phyloP scores from a whole-genome alignment of 2,329 filamentous ascomycete species.

The Botrytis fabae region DNA sequence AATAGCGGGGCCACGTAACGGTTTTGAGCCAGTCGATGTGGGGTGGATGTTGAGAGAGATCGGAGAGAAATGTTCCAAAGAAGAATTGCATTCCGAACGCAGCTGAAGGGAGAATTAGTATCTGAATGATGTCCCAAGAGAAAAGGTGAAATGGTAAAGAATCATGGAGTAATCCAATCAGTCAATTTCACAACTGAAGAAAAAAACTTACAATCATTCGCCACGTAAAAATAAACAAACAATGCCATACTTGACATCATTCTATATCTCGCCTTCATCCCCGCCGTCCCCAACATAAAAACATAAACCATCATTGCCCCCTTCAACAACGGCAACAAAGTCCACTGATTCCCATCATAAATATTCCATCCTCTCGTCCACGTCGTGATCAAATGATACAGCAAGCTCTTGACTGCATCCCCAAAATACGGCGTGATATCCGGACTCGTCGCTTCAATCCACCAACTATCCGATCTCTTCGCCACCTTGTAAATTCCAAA shows the following conservation, averaged over 20 bases:
- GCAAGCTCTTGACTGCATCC: constrained; percentile 47
- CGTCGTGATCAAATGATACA: constrained; percentile 50
- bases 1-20: constrained; percentile 46
- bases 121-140: background rate
- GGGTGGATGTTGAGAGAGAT: constrained; percentile 54
- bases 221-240: constrained; percentile 50
- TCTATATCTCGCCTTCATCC: constrained; percentile 51
- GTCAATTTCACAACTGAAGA: background rate
- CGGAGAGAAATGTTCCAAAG: constrained; percentile 61
- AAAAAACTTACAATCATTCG: constrained; percentile 36
- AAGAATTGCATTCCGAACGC: constrained; percentile 60
- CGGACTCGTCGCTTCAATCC: constrained; percentile 54
- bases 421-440: constrained; percentile 44
- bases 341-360: constrained; percentile 62
- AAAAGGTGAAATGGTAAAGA: background rate
- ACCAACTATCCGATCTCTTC: constrained; percentile 58
- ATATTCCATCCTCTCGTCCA: constrained; percentile 53
- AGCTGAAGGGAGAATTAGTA: constrained; percentile 36
- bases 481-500: constrained; percentile 58
- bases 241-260: constrained; percentile 49
- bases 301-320: constrained; percentile 57
- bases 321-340: constrained; percentile 54
- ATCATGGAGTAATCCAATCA: background rate
- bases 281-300: constrained; percentile 52
- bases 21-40: constrained; percentile 49